Conservation (phyloP, 73 alveolate species). For the Stentor roeselii region DNA sequence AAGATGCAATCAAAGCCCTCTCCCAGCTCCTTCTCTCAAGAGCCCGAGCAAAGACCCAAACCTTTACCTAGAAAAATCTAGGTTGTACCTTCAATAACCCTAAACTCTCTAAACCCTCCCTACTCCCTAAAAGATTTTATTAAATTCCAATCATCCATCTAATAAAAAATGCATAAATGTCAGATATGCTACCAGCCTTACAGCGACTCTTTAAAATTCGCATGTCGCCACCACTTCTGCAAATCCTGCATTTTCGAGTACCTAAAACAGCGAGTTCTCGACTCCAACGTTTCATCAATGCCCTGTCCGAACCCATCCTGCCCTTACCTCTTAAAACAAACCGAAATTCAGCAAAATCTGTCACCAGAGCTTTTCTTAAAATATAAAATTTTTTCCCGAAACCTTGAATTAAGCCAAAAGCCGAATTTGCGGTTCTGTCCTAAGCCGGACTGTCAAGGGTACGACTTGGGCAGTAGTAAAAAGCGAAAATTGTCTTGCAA, state of each 20-base stretch:
- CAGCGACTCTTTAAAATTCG: neutral
- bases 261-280: neutral
- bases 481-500: constrained; percentile 3
- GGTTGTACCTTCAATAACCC: too few relatives aligned
- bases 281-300: constrained; percentile 32
- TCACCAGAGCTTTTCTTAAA: neutral
- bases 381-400: neutral
- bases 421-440: constrained; percentile 50
- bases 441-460: constrained; percentile 43
- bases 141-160: neutral
- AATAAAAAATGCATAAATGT: neutral
- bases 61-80: too few relatives aligned
- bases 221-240: neutral
- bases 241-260: neutral
- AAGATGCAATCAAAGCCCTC: too few relatives aligned
- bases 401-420: neutral
- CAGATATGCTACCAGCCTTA: neutral
- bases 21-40: too few relatives aligned
- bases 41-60: too few relatives aligned
- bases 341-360: neutral
- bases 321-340: neutral
- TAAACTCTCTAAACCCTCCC: too few relatives aligned
- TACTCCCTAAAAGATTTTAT: too few relatives aligned
- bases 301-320: neutral
- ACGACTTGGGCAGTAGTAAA: constrained; percentile 21